Evolutionary conservation across 176 grass and related monocot species (phyloP).

Genomic region (Carex pumila): DNA sequence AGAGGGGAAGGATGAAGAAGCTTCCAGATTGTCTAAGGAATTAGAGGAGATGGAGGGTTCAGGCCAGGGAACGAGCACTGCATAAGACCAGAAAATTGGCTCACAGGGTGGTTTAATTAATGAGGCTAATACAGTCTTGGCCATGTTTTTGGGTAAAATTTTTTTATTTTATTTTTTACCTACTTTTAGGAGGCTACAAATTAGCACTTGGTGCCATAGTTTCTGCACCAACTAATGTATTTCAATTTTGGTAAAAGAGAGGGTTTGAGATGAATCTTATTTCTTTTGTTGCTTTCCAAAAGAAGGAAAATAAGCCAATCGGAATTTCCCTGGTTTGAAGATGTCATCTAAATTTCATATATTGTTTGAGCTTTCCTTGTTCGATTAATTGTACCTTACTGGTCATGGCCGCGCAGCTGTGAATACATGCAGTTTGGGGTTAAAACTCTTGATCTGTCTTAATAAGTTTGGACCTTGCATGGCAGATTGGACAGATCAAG

Average conservation of each 20-base stretch:
- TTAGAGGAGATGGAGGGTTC: conserved; percentile 30
- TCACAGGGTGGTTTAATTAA: conserved; percentile 21
- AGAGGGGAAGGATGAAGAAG: conserved; percentile 31
- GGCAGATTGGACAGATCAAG: neutral
- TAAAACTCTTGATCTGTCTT: neutral
- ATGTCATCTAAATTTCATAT: neutral
- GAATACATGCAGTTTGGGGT: too few relatives aligned
- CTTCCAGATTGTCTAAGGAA: conserved; percentile 38
- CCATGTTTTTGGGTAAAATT: neutral
- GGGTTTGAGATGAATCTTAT: neutral
- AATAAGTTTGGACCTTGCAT: neutral
- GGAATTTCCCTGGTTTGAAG: neutral
- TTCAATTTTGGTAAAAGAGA: neutral
- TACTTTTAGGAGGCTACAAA: neutral
- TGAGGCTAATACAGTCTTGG: conserved; percentile 27
- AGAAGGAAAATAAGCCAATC: neutral
- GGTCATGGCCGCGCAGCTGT: neutral
- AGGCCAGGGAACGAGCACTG: conserved; percentile 26
- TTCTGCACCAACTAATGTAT: neutral
- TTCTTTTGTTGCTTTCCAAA: neutral
- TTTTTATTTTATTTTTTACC: neutral
- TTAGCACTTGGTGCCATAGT: neutral
- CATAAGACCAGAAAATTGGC: conserved; percentile 21
- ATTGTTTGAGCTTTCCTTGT: neutral
- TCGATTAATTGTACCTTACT: neutral